These are phyloP conservation scores for Penicillium antarcticum DNA, from an alignment of 495 filamentous ascomycete species.

Conservation along the genomic window DNA sequence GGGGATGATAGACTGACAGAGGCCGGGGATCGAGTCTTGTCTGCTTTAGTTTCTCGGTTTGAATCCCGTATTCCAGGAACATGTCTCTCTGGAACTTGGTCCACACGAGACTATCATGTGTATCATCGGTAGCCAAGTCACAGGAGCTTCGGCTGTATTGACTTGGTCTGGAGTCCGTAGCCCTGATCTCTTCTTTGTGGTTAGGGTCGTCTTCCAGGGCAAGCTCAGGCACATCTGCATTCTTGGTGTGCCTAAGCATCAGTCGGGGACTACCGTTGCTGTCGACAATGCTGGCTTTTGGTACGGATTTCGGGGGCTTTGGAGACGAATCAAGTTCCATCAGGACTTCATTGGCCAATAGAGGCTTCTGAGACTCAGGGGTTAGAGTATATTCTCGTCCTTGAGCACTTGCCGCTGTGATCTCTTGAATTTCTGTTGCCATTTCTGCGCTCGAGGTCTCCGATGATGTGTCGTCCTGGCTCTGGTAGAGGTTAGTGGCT, in stretches of 20 bases:
- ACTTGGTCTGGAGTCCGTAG: conserved; percentile 8
- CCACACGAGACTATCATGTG: not conserved
- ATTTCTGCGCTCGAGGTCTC: not conserved
- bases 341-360: conserved; percentile 7
- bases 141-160: conserved; percentile 6
- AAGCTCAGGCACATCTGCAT: not conserved
- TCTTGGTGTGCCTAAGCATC: not conserved
- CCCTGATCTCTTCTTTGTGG: not conserved
- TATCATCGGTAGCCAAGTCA: not conserved
- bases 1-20: not conserved
- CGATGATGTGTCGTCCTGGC: not conserved
- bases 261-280: conserved; percentile 29
- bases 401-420: not conserved
- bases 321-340: not conserved
- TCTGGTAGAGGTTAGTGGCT: not conserved
- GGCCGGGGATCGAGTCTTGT: not conserved
- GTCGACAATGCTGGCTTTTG: conserved; percentile 23
- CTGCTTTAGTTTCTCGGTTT: conserved; percentile 5
- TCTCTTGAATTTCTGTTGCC: not conserved
- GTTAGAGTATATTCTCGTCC: conserved; percentile 1
- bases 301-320: not conserved
- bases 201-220: not conserved
- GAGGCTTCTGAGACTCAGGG: conserved; percentile 21
- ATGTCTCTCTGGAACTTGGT: conserved; percentile 23
- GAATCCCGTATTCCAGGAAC: conserved; percentile 22